Conservation (phyloP, 2,329 filamentous ascomycete species). For the Fusarium pseudocircinatum region DNA sequence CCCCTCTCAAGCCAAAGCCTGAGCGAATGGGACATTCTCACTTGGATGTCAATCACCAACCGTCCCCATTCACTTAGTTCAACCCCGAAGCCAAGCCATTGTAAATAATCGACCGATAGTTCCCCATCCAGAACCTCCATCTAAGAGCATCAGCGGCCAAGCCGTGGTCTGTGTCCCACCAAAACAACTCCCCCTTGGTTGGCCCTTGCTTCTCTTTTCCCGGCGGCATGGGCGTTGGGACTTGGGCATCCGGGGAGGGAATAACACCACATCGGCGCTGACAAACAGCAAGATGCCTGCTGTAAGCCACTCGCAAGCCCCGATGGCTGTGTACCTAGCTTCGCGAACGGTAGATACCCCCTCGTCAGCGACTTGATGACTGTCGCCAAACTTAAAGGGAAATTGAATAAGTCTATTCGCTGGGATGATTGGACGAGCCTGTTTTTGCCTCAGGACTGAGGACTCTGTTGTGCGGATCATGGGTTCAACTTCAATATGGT, state of each 20-base stretch:
- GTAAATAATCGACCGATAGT: conserved; percentile 24
- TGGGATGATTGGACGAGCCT: not conserved
- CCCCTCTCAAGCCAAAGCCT: not conserved
- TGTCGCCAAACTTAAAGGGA: not conserved
- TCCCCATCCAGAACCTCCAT: conserved; percentile 17
- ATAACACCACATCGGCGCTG: not conserved
- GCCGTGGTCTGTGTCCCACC: conserved; percentile 23
- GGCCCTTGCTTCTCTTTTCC: conserved; percentile 10
- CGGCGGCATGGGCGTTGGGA: conserved; percentile 8
- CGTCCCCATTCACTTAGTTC: conserved; percentile 8
- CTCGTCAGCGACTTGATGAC: not conserved
- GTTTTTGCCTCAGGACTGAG: conserved; percentile 1
- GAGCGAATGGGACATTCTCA: conserved; percentile 2
- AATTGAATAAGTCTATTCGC: conserved; percentile 9
- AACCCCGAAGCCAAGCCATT: not conserved
- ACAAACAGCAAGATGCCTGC: not conserved
- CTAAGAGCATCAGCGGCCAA: conserved; percentile 5
- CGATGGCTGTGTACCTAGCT: not conserved
- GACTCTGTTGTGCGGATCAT: conserved; percentile 12
- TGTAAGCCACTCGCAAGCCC: conserved; percentile 28
- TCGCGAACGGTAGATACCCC: not conserved
- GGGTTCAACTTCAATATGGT: conserved; percentile 6
- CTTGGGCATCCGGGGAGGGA: not conserved
- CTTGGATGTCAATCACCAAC: not conserved
- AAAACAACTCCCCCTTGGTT: not conserved